Percentiles rank a stretch among this genome's conserved stretches.
These are phyloP conservation scores for Neofusicoccum kwambonambiense DNA, from an alignment of 2,329 filamentous ascomycete genomes.

Conservation along the genomic window DNA sequence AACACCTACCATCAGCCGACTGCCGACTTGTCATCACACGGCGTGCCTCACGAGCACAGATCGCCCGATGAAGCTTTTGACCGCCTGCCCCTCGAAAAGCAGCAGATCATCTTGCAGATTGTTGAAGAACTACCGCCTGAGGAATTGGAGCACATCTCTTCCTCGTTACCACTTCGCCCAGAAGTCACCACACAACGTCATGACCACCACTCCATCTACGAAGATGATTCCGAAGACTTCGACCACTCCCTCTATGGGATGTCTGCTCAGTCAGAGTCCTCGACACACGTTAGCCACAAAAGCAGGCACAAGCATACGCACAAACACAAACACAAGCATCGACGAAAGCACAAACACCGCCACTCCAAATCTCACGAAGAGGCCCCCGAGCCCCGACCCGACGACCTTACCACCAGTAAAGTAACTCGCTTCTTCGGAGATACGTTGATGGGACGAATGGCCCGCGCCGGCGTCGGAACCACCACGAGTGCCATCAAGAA, in stretches of 20 bases:
- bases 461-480: constrained; percentile 34
- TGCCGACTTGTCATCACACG: neutral
- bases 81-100: neutral
- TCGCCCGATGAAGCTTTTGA: neutral
- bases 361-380: neutral
- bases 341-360: neutral
- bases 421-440: constrained; percentile 38
- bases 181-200: neutral
- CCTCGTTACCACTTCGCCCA: neutral
- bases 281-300: neutral
- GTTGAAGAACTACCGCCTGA: neutral
- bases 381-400: neutral
- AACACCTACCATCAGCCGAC: neutral
- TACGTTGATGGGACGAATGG: constrained; percentile 37
- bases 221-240: neutral
- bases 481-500: constrained; percentile 35
- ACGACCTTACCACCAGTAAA: constrained; percentile 27
- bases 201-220: neutral
- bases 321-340: neutral
- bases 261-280: neutral
- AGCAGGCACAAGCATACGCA: neutral
- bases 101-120: neutral
- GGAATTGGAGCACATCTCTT: neutral
- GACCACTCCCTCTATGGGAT: neutral
- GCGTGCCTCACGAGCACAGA: neutral